These are phyloP conservation scores for Calonectria hongkongensis DNA, from an alignment of 2,329 filamentous ascomycete genomes.

Conservation along the genomic window DNA sequence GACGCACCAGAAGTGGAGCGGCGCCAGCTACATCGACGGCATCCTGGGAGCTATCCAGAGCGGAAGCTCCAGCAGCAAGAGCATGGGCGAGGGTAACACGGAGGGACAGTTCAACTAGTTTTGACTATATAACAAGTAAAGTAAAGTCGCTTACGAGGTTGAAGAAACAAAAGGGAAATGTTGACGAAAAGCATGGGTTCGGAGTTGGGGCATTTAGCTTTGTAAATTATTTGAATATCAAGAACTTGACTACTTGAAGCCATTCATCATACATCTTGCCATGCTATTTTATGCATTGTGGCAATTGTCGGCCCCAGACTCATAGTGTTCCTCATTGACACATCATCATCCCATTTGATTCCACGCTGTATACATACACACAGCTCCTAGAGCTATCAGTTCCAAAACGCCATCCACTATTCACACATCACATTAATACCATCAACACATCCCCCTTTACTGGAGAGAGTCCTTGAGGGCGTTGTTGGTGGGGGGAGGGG, in stretches of 20 bases:
- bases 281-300: not conserved
- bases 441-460: constrained; percentile 39
- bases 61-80: constrained; percentile 90
- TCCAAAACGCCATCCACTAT: constrained; percentile 36
- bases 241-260: constrained; percentile 34
- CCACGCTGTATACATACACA: constrained; percentile 25
- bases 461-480: constrained; percentile 70
- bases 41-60: constrained; percentile 93
- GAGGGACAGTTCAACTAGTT: constrained; percentile 78
- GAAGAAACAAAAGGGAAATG: constrained; percentile 3
- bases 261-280: constrained; percentile 7
- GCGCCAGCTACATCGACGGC: constrained; percentile 85
- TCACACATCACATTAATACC: constrained; percentile 26
- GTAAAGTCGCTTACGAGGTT: not conserved
- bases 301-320: not conserved
- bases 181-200: constrained; percentile 49
- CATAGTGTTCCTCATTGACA: constrained; percentile 20
- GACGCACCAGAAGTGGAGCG: constrained; percentile 92
- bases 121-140: not conserved
- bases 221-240: constrained; percentile 45
- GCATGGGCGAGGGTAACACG: constrained; percentile 96
- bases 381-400: constrained; percentile 20
- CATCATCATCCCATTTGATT: constrained; percentile 31
- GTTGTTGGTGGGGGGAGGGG: constrained; percentile 75
- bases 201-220: constrained; percentile 51